Percentiles rank a stretch among this genome's conserved stretches.
phyloP scores from a whole-genome alignment of 2,329 filamentous ascomycete species.

The Metarhizium humberi region DNA sequence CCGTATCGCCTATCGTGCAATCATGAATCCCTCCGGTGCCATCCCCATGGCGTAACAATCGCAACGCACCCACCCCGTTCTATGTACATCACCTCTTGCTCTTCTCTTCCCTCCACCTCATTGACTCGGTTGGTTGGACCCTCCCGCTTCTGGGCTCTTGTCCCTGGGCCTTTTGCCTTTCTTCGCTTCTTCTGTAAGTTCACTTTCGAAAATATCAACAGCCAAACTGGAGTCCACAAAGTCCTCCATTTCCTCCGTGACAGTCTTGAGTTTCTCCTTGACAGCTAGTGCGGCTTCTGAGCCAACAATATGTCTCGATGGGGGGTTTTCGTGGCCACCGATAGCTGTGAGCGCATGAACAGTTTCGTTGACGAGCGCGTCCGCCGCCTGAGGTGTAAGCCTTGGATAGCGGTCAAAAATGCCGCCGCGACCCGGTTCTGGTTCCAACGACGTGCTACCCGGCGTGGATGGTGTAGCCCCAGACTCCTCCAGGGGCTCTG shows the following conservation, averaged over 20 bases:
- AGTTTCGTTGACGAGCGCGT: conserved; percentile 75
- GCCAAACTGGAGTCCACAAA: conserved; percentile 85
- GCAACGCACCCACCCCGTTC: neutral
- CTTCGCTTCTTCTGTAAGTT: conserved; percentile 42
- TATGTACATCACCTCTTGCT: neutral
- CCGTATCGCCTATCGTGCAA: neutral
- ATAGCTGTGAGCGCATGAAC: conserved; percentile 87
- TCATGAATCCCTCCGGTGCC: neutral
- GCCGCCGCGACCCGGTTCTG: conserved; percentile 26
- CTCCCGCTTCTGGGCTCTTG: conserved; percentile 11
- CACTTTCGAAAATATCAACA: conserved; percentile 64
- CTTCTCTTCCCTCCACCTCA: neutral
- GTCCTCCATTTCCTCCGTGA: conserved; percentile 92
- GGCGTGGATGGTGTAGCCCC: conserved; percentile 21
- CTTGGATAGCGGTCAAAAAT: conserved; percentile 64
- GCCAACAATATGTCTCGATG: conserved; percentile 87
- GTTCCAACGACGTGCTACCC: conserved; percentile 21
- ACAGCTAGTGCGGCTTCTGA: conserved; percentile 80
- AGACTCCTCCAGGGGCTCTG: conserved; percentile 18
- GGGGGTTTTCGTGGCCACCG: conserved; percentile 91
- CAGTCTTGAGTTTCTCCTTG: conserved; percentile 92
- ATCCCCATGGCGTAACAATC: neutral
- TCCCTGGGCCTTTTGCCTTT: conserved; percentile 23
- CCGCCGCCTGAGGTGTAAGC: conserved; percentile 57
- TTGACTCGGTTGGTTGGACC: neutral